These are phyloP conservation scores for Phaeosphaeriaceae sp. DNA, from an alignment of 2,329 filamentous ascomycete species.

Conservation along the genomic window DNA sequence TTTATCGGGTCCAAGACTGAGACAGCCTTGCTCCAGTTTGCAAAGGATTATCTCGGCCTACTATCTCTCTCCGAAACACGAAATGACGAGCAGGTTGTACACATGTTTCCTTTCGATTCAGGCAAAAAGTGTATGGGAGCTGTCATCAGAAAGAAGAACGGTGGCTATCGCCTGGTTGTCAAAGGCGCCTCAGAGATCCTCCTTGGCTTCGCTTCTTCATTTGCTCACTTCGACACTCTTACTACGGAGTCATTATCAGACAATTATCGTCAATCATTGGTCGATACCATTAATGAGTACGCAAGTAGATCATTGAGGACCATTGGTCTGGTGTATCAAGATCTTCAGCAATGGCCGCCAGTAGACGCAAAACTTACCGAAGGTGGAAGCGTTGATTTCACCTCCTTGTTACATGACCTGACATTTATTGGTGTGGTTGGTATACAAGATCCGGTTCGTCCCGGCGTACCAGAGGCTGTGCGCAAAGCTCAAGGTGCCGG, in stretches of 20 bases:
- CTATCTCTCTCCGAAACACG: slow-evolving; percentile 56
- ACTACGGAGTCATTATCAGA: slow-evolving; percentile 22
- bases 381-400: slow-evolving; percentile 28
- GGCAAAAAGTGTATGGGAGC: slow-evolving; percentile 64
- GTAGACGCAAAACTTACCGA: slow-evolving; percentile 22
- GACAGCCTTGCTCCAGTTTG: slow-evolving; percentile 60
- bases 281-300: slow-evolving; percentile 45
- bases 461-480: slow-evolving; percentile 85
- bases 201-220: slow-evolving; percentile 50
- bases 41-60: slow-evolving; percentile 59
- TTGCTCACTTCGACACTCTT: slow-evolving; percentile 23
- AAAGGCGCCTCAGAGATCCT: slow-evolving; percentile 66
- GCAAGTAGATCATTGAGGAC: slow-evolving; percentile 51
- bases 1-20: slow-evolving; percentile 66
- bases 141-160: slow-evolving; percentile 57
- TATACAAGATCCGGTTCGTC: slow-evolving; percentile 93
- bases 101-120: slow-evolving; percentile 63
- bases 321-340: slow-evolving; percentile 51
- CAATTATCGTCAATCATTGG: slow-evolving; percentile 25
- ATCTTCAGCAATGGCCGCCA: slow-evolving; percentile 48
- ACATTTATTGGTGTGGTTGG: slow-evolving; percentile 89
- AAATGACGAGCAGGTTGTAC: slow-evolving; percentile 55
- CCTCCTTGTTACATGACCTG: slow-evolving; percentile 52
- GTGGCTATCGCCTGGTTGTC: slow-evolving; percentile 58
- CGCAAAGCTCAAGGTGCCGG: slow-evolving; percentile 87